Evolutionary conservation across 1,284 basidiomycete species (phyloP).

Genomic region (Cutaneotrichosporon sp.): DNA sequence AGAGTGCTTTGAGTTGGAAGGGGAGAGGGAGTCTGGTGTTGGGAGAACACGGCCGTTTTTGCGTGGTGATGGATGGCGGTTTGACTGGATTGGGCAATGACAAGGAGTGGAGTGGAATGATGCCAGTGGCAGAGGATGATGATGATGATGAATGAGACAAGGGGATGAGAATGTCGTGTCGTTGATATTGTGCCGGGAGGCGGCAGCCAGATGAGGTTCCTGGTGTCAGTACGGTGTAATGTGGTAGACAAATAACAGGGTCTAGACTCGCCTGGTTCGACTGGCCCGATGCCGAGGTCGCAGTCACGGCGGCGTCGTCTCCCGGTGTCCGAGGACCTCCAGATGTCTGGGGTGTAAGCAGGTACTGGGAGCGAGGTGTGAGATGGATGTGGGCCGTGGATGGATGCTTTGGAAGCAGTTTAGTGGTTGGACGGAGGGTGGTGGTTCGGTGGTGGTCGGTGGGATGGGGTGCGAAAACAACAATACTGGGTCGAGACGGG

Average conservation of each 20-base stretch:
- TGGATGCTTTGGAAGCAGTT: not conserved
- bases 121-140: not conserved
- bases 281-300: not conserved
- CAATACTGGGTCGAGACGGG: slow-evolving; percentile 8
- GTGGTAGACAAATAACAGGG: slow-evolving; percentile 1
- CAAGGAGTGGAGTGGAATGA: not conserved
- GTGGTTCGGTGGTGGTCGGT: slow-evolving; percentile 1
- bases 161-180: not conserved
- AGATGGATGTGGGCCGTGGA: not conserved
- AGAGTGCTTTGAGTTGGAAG: slow-evolving; percentile 13
- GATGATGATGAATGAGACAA: not conserved
- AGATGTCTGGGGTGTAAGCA: not conserved
- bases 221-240: slow-evolving; percentile 10
- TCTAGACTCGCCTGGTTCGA: not conserved
- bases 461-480: slow-evolving; percentile 15
- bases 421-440: not conserved
- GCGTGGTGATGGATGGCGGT: slow-evolving; percentile 13
- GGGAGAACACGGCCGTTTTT: slow-evolving; percentile 25
- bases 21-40: slow-evolving; percentile 29
- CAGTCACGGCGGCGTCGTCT: not conserved
- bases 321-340: slow-evolving; percentile 15
- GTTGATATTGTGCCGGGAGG: too few relatives aligned
- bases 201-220: not conserved
- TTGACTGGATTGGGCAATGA: not conserved
- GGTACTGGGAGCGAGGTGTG: not conserved